Evolutionary conservation across 2,329 filamentous ascomycete genomes (phyloP), one percentile per base, ranked within the genome.

Genomic region (Taxawa tesnikishii): DNA sequence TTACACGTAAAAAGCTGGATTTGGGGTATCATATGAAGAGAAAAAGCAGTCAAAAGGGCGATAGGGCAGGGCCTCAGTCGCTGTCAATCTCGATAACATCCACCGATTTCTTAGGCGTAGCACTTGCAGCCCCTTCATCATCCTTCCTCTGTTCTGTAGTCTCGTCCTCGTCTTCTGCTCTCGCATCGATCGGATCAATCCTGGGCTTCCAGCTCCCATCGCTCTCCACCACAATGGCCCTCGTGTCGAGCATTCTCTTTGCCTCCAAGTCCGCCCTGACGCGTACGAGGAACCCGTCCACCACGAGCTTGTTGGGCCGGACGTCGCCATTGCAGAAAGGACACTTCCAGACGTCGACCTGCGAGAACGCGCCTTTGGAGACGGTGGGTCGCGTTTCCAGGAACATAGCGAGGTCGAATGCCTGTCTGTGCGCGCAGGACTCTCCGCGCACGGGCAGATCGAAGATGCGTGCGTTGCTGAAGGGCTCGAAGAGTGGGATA

Each of bases 401-500:
- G 62, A 83, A 96, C 1, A 73, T 87, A 13, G 80, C 70, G 6
- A 94, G 72, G 51, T 96, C 88, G 50, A 96, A 94, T 50, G 85
- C 94, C 49, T 94, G 83, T 21, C 79, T 62, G 50, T 98, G 88
- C 15, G 62, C 61, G 52, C 90, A 98, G 3, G 54, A 45, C 6
- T 47, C 59, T 15, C 83, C 76, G 16, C 87, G 77, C 2, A 78
- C 83, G 1, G 90, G 88, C 0, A 68, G 65, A 4, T 70, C 61
- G 50, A 81, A 85, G 8, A 90, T 55, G 6, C 42, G 46, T 21
- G 50, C 53, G 25, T 49, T 53, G 29, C 51, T 56, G 41, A 65
- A 60, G 0, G 65, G 65, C 33, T 69, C 66, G 38, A 58, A 53
- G 9, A 69, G 47, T 5, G 49, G 53, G 39, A 69, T 59, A 4